Evolutionary conservation across 306 rosid species (phyloP).

Genomic region (Cicer cuneatum): DNA sequence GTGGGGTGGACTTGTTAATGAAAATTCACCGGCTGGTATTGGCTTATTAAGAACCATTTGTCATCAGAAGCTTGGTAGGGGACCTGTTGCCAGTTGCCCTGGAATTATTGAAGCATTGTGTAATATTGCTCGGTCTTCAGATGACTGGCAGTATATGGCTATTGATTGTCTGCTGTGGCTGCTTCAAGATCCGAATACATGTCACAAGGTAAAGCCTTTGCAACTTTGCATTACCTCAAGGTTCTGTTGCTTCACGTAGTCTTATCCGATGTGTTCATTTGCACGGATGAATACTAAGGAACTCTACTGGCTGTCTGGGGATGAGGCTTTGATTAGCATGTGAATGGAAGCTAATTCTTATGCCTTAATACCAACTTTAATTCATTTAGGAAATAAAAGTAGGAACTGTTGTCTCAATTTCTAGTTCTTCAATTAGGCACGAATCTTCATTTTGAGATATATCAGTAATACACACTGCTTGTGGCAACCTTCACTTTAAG

Average conservation of each 20-base stretch:
- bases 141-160: conserved; percentile 99
- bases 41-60: conserved; percentile 93
- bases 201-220: conserved; percentile 71
- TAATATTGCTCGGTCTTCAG: conserved; percentile 88
- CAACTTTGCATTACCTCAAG: conserved; percentile 13
- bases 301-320: conserved; percentile 12
- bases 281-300: conserved; percentile 20
- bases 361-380: conserved; percentile 25
- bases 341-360: conserved; percentile 10
- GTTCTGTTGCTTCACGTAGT: conserved; percentile 10
- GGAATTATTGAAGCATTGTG: conserved; percentile 87
- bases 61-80: conserved; percentile 96
- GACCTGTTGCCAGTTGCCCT: conserved; percentile 85
- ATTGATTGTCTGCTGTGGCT: conserved; percentile 97
- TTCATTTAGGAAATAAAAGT: not conserved
- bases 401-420: conserved; percentile 20
- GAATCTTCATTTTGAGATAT: conserved; percentile 15
- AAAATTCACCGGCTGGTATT: conserved; percentile 96
- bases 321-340: conserved; percentile 11
- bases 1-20: conserved; percentile 99
- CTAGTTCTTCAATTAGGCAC: conserved; percentile 4
- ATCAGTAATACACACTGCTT: conserved; percentile 8
- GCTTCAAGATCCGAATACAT: conserved; percentile 88
- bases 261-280: conserved; percentile 22
- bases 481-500: not conserved